Conservation (phyloP, 306 rosid species). For the Pterocarpus santalinus region DNA sequence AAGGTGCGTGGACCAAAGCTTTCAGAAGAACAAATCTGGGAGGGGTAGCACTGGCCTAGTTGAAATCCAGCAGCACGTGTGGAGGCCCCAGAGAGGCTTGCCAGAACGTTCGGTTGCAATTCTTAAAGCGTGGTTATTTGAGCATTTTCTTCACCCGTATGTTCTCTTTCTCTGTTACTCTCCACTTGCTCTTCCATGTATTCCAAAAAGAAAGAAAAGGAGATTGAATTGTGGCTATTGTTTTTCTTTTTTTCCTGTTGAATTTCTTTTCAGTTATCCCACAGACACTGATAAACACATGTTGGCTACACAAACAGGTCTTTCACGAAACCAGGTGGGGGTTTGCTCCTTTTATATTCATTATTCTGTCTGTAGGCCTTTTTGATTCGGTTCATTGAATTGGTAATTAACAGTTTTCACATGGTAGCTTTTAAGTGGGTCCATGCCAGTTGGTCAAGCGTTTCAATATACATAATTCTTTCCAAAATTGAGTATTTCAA, state of each 20-base stretch:
- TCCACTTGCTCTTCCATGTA: neutral
- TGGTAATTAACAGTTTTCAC: conserved; percentile 20
- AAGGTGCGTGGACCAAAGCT: conserved; percentile 67
- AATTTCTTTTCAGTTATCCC: conserved; percentile 77
- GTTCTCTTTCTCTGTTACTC: conserved; percentile 38
- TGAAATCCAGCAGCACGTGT: conserved; percentile 73
- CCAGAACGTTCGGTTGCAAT: conserved; percentile 90
- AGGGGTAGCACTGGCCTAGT: conserved; percentile 51
- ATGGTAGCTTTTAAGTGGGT: conserved; percentile 13
- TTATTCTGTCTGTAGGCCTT: conserved; percentile 31
- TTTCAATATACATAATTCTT: neutral
- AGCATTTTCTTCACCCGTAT: conserved; percentile 99
- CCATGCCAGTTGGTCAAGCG: neutral
- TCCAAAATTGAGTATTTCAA: conserved; percentile 2
- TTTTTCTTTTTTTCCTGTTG: neutral
- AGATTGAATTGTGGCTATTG: neutral
- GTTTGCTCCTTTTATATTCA: conserved; percentile 36
- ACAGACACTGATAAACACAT: conserved; percentile 97
- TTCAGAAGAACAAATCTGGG: conserved; percentile 62
- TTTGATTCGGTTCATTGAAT: conserved; percentile 32
- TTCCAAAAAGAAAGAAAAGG: neutral
- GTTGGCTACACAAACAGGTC: conserved; percentile 95
- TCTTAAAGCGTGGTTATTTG: conserved; percentile 95
- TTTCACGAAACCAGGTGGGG: conserved; percentile 96
- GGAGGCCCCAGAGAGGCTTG: conserved; percentile 97